A percentile compares a stretch with the other conserved stretches of the same genome.
Evolutionary conservation across 345 rosid species (phyloP).

Genomic region (Citrus mangshanensis): DNA sequence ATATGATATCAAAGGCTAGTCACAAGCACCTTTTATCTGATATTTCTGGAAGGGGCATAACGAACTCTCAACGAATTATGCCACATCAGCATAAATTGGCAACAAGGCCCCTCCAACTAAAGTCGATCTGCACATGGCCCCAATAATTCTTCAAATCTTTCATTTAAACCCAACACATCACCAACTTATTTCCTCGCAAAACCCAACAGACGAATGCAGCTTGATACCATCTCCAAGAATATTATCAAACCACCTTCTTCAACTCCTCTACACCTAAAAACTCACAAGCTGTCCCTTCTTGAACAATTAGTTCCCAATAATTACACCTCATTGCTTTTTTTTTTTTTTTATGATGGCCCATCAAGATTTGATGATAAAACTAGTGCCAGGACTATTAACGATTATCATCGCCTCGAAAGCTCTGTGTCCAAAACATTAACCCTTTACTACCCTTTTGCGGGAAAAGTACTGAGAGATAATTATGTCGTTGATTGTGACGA

Average conservation of each 20-base stretch:
- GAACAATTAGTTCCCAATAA: not conserved
- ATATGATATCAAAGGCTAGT: too few relatives aligned
- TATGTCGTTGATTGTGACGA: not conserved
- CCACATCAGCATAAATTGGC: too few relatives aligned
- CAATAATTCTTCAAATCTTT: too few relatives aligned
- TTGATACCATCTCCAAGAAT: not conserved
- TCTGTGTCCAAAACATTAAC: not conserved
- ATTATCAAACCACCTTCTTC: not conserved
- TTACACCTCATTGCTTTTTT: not conserved
- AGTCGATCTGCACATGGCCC: too few relatives aligned
- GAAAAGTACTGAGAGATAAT: too few relatives aligned
- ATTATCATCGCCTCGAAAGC: not conserved
- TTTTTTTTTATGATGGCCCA: not conserved
- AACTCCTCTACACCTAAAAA: not conserved
- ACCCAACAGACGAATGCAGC: not conserved
- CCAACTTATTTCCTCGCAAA: too few relatives aligned
- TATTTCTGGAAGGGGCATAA: too few relatives aligned
- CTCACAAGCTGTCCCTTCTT: not conserved
- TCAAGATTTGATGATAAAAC: too few relatives aligned
- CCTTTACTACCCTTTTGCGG: not conserved
- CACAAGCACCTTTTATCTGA: too few relatives aligned
- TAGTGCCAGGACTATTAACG: not conserved
- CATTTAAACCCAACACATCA: too few relatives aligned
- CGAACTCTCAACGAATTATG: too few relatives aligned
- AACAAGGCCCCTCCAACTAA: too few relatives aligned